phyloP scores from a whole-genome alignment of 495 filamentous ascomycete genomes.

The Margaritispora aquatica region DNA sequence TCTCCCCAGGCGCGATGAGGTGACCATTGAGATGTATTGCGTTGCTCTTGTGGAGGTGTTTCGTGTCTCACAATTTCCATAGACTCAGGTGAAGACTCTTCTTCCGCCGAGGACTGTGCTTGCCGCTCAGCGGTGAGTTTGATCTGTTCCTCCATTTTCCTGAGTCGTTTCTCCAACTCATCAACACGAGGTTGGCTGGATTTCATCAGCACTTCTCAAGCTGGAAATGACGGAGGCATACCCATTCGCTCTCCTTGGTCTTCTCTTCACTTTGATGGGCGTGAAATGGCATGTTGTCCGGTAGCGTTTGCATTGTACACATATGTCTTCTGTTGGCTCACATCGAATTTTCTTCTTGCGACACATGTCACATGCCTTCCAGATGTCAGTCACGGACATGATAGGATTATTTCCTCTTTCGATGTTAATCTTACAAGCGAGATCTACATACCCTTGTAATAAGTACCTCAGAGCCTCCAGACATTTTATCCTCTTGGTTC shows the following conservation, averaged over 20 bases:
- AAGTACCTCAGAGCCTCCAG: neutral
- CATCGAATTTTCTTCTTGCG: slow-evolving; percentile 99
- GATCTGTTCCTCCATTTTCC: slow-evolving; percentile 86
- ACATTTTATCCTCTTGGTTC: neutral
- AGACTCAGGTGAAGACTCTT: neutral
- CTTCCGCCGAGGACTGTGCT: neutral
- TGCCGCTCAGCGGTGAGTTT: slow-evolving; percentile 23
- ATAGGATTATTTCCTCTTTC: too few relatives aligned
- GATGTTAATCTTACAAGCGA: neutral
- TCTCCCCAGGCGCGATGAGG: neutral
- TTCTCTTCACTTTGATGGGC: slow-evolving; percentile 93
- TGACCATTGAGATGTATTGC: neutral
- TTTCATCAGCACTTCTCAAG: slow-evolving; percentile 32
- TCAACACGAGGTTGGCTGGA: slow-evolving; percentile 83
- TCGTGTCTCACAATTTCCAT: neutral
- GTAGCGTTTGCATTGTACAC: slow-evolving; percentile 96
- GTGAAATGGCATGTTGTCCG: slow-evolving; percentile 96
- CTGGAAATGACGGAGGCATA: slow-evolving; percentile 29
- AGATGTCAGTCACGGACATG: neutral
- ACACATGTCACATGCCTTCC: slow-evolving; percentile 95
- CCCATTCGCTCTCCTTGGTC: slow-evolving; percentile 75
- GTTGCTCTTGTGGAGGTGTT: neutral
- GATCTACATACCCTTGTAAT: neutral
- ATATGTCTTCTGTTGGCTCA: slow-evolving; percentile 87
- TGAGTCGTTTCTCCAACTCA: slow-evolving; percentile 86